Base-by-base conservation (phyloP, 306 rosid species). In the Styphnolobium japonicum region DNA sequence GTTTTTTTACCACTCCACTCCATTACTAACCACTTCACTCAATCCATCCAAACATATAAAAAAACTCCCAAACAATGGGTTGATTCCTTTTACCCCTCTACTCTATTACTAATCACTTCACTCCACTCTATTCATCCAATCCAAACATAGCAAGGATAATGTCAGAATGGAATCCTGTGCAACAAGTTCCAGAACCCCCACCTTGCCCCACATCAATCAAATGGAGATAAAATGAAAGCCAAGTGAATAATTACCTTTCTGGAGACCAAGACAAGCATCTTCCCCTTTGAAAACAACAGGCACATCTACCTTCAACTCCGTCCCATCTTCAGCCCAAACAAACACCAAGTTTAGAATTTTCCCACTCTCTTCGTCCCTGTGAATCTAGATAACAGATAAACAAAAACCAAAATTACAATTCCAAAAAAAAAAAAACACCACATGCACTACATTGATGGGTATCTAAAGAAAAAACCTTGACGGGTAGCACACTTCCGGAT, bases 261-360 rank as follows among this genome's bases (percentile, higher is more conserved):
- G 80, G 18, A 94, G 78, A 77, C 98, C 98, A 42, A 90, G 92
- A 75, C 93, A 91, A 49, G 8, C 85, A 63, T 92, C 97, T 85
- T 88, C 95, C 7, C 98, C 97, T 81, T 88, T 91, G 69, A 94
- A 86, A 74, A 90, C 90, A 71, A 94, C 81, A 31, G 97, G 98
- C 70, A 94, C 95, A 48, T 94, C 92, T 42, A 92, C 94, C 85
- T 87, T 94, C 88, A 92, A 83, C 11, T 92, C 83, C 51, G 86
- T 75, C 10, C 98, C 97, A 7, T 92, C 94, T 3, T 94, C 97
- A 15, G 97, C 98, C 98, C 98, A 94, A 67, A 88, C 98, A 82
- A 94, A 88, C 84, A 91, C 97, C 86, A 94, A 73, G 83, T 94
- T 94, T 67, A 92, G 82, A 43, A 94, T 86, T 70, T 76, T 82